Evolutionary conservation across 2,329 filamentous ascomycete genomes (phyloP), one percentile per base, ranked within the genome.

Genomic region (Colletotrichum shisoi): DNA sequence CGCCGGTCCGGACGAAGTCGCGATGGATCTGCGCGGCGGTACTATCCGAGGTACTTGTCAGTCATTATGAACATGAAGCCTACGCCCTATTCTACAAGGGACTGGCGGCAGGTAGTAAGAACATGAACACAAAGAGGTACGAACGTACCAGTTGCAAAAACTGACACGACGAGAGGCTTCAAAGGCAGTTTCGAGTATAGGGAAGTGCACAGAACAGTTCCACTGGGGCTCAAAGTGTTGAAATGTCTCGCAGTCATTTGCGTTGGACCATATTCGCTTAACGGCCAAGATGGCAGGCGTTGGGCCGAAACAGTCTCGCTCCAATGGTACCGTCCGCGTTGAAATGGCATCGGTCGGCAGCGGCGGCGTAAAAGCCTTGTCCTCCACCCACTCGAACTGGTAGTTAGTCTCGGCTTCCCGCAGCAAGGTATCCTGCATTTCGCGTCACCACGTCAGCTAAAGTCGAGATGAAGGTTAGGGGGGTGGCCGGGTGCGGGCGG

Each of bases 191-290:
- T n/a, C 17, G 31, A 57, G 39, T 6, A 31, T 15, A 39, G 21
- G 24, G 4, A 9, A 17, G 11, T 57, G 54, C 9, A 57, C 54
- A 17, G 40, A 40, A 19, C 54, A 37, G 24, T 34, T 57, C 39
- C 40, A 57, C 21, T 57, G 39, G 37, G 39, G 27, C 44, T 57
- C 54, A 19, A 44, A 44, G n/a, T 57, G 54, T 3, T 57, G 13
- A 39, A 44, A 44, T 15, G 27, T 27, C 8, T 44, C 15, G 39
- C 39, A 44, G 7, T 57, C 54, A 27, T 44, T 21, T 17, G 54
- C 40, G 17, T 31, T 31, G 12, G 39, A 45, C 54, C 40, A 57
- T 37, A 45, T 34, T 1, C n/a, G 17, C 40, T n/a, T 31, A 6
- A 34, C 19, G 7, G 21, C 27, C 11, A 13, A n/a, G 5, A 57